Base-by-base conservation (phyloP, 192 early-diverging fungal species). In the Globomyces pollinis-pini region DNA sequence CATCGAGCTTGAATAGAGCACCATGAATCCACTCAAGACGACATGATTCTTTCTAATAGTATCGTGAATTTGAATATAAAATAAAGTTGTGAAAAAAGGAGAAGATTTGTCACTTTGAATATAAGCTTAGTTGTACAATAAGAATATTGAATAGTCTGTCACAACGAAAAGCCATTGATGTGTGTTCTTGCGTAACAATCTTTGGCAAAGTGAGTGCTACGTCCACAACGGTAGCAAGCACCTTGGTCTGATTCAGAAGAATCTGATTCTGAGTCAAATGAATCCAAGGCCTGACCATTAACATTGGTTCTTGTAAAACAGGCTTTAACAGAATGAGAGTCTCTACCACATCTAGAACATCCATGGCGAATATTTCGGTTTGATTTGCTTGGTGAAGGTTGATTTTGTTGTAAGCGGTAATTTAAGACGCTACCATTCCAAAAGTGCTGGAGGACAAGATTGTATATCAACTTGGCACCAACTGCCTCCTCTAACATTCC, bases 401-500 rank as follows among this genome's bases (percentile, higher is more conserved):
- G 45, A 49, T 4, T 49, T 49, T 49, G 45, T 49, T 49, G 23
- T 5, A 49, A 29, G 6, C 28, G 50, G 50, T 3, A 51, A n/a
- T 9, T 4, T 31, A 21, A 51, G 3, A 12, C 21, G 3, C 24
- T 51, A 23, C 7, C 4, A 23, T 51, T 51, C 18, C 2, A 51
- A 21, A 21, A 51, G n/a, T 11, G 50, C 50, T 11, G 50, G 7
- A 16, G 50, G 50, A 20, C 50, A 51, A 16, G 4, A 21, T 3
- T 31, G 13, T 23, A 51, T 51, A 3, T 51, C 50, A 4, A 51
- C 18, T 35, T 51, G 29, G 18, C 50, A 51, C 50, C 50, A 51
- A 20, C 18, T 51, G 3, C 50, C 50, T 3, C 50, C 50, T 51
- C 50, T 4, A n/a, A 51, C 50, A 51, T 51, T 20, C 50, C 50